These are phyloP conservation scores for Zygotorulaspora mrakii DNA, from an alignment of 1,139 yeast genomes.

Conservation along the genomic window DNA sequence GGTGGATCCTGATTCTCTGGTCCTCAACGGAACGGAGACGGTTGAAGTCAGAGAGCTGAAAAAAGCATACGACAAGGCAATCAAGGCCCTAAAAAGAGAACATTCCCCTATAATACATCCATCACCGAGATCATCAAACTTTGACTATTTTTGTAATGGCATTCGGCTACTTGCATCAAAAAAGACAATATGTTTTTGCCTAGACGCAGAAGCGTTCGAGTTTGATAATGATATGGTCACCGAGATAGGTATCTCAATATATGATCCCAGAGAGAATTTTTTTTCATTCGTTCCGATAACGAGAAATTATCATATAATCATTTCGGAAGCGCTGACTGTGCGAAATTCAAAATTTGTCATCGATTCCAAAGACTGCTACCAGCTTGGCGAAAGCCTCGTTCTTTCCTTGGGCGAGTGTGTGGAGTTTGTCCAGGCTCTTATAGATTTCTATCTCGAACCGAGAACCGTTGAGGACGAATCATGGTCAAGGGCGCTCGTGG, in stretches of 20 bases:
- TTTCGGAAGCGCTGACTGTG: slow-evolving; percentile 46
- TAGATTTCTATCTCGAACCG: slow-evolving; percentile 42
- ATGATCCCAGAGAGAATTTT: slow-evolving; percentile 49
- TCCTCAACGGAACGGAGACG: slow-evolving; percentile 9
- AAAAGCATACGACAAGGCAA: slow-evolving; percentile 11
- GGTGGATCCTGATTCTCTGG: background rate
- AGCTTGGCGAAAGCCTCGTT: slow-evolving; percentile 52
- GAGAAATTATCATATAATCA: slow-evolving; percentile 53
- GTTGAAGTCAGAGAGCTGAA: slow-evolving; percentile 8
- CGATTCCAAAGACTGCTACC: slow-evolving; percentile 53
- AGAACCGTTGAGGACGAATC: slow-evolving; percentile 22
- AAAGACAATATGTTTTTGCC: slow-evolving; percentile 44
- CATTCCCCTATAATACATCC: slow-evolving; percentile 26
- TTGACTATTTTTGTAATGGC: slow-evolving; percentile 25
- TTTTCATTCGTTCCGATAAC: slow-evolving; percentile 31
- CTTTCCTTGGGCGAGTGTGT: slow-evolving; percentile 41
- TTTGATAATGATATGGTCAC: slow-evolving; percentile 45
- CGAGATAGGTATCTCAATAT: slow-evolving; percentile 66
- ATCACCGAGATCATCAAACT: slow-evolving; percentile 25
- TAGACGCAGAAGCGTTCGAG: slow-evolving; percentile 71
- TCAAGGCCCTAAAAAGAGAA: slow-evolving; percentile 16
- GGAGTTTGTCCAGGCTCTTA: slow-evolving; percentile 42
- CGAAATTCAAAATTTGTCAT: slow-evolving; percentile 61
- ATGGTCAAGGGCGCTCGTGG: slow-evolving; percentile 49
- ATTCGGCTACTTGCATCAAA: slow-evolving; percentile 31